phyloP scores from a whole-genome alignment of 768 basidiomycete species.

The Amyloporia xantha region DNA sequence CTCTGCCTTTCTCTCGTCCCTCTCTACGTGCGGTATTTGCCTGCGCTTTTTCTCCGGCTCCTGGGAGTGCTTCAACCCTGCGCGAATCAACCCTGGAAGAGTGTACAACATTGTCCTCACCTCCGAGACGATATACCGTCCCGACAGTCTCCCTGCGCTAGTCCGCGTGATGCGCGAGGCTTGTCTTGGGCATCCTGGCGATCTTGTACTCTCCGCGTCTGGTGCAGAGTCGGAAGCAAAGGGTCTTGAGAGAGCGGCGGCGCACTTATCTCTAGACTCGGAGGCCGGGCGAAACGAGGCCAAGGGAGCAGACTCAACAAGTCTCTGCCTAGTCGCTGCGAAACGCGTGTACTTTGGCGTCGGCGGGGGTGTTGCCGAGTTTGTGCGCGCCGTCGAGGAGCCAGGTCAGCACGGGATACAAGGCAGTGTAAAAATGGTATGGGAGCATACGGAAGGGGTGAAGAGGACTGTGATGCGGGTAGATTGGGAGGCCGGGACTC shows the following conservation, averaged over 20 bases:
- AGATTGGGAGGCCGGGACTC: too few species aligned
- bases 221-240: neutral
- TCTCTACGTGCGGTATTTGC: slow-evolving; percentile 45
- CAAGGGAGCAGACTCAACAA: too few species aligned
- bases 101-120: slow-evolving; percentile 73
- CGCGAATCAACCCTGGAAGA: slow-evolving; percentile 24
- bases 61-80: slow-evolving; percentile 54
- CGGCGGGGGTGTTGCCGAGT: slow-evolving; percentile 79
- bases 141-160: slow-evolving; percentile 55
- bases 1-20: slow-evolving; percentile 53
- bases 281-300: slow-evolving; percentile 10
- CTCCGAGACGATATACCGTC: slow-evolving; percentile 88
- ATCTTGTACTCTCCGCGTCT: neutral
- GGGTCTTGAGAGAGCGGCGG: neutral
- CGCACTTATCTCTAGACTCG: slow-evolving; percentile 2
- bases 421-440: slow-evolving; percentile 46
- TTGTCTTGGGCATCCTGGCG: slow-evolving; percentile 14
- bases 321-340: slow-evolving; percentile 85
- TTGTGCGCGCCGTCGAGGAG: slow-evolving; percentile 48
- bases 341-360: slow-evolving; percentile 96
- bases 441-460: slow-evolving; percentile 63
- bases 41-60: slow-evolving; percentile 78
- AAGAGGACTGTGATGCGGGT: slow-evolving; percentile 66
- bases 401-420: too few species aligned
- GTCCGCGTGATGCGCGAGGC: slow-evolving; percentile 43